Evolutionary conservation across 2,329 filamentous ascomycete species (phyloP).

Genomic region (Xylariales sp.): DNA sequence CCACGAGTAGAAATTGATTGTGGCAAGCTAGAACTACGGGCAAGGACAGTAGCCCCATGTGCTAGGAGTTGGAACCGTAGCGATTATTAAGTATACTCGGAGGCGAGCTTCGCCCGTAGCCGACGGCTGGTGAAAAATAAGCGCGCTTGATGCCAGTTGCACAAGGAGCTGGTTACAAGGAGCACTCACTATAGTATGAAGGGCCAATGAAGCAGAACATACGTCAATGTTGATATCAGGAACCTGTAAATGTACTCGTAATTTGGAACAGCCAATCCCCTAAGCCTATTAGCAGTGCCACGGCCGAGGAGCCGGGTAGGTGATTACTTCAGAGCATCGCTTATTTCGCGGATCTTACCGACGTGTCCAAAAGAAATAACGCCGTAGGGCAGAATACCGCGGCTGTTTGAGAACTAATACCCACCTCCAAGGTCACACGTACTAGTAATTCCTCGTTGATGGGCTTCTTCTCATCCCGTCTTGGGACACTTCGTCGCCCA

Average conservation of each 20-base stretch:
- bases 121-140: slow-evolving; percentile 4
- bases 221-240: not conserved
- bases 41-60: not conserved
- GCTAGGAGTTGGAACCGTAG: slow-evolving; percentile 2
- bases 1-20: slow-evolving; percentile 8
- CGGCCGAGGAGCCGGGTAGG: not conserved
- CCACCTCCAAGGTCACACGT: not conserved
- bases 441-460: not conserved
- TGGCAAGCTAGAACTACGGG: not conserved
- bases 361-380: not conserved
- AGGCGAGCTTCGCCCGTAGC: not conserved
- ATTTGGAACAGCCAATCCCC: slow-evolving; percentile 4
- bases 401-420: not conserved
- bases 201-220: slow-evolving; percentile 14
- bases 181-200: not conserved
- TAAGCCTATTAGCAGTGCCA: not conserved
- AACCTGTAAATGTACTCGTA: slow-evolving; percentile 9
- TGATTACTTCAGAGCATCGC: not conserved
- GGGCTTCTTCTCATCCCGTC: not conserved
- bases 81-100: not conserved
- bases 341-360: slow-evolving; percentile 3
- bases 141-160: slow-evolving; percentile 16
- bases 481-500: not conserved
- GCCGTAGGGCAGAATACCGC: not conserved
- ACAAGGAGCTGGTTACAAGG: slow-evolving; percentile 3